phyloP scores from a whole-genome alignment of 2,329 filamentous ascomycete species.

The Venturia asperata region DNA sequence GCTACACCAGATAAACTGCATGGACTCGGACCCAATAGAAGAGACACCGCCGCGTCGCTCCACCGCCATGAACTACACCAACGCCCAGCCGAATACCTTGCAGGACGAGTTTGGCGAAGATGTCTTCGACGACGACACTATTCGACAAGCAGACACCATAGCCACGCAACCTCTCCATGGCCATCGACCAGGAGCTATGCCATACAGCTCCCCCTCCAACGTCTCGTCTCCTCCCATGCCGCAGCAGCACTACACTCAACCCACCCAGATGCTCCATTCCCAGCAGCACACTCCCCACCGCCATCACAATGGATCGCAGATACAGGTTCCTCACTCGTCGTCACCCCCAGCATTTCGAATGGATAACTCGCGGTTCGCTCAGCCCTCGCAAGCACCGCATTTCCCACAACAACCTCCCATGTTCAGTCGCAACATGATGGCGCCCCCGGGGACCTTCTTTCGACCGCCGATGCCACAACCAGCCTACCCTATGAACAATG shows the following conservation, averaged over 20 bases:
- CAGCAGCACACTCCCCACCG: slow-evolving; percentile 8
- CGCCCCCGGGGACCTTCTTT: slow-evolving; percentile 14
- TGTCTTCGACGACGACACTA: slow-evolving; percentile 41
- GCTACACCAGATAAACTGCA: not conserved
- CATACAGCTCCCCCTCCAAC: slow-evolving; percentile 20
- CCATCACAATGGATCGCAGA: slow-evolving; percentile 9
- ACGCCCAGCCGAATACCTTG: slow-evolving; percentile 29
- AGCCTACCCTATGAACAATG: not conserved
- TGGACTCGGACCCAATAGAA: slow-evolving; percentile 20
- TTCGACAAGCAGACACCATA: slow-evolving; percentile 46
- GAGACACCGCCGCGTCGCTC: slow-evolving; percentile 16
- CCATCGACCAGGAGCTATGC: slow-evolving; percentile 22
- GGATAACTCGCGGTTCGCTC: slow-evolving; percentile 3
- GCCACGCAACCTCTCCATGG: slow-evolving; percentile 38
- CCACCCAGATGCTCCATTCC: slow-evolving; percentile 49
- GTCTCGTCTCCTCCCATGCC: slow-evolving; percentile 15
- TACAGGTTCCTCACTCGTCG: slow-evolving; percentile 14
- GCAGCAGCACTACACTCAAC: slow-evolving; percentile 43
- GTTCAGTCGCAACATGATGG: slow-evolving; percentile 10
- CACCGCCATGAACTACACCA: slow-evolving; percentile 23
- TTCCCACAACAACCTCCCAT: not conserved
- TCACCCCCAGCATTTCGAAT: slow-evolving; percentile 12
- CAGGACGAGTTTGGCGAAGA: slow-evolving; percentile 43
- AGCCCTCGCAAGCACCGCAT: slow-evolving; percentile 1
- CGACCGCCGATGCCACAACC: slow-evolving; percentile 1